Evolutionary conservation across 306 rosid genomes (phyloP), one percentile per base, ranked within the genome.

Genomic region (Cucurbita ficifolia): DNA sequence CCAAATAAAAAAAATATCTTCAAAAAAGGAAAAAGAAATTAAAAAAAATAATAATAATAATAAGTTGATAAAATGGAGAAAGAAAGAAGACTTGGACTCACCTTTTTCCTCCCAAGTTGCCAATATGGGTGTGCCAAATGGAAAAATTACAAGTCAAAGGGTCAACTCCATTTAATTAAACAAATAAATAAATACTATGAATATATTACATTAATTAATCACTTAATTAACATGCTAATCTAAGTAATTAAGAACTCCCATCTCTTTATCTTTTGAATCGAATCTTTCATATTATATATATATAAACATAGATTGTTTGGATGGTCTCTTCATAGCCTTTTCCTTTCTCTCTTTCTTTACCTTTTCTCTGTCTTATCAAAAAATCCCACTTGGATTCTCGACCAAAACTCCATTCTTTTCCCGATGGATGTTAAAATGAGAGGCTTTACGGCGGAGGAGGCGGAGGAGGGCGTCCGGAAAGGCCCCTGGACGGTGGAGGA

Each of bases 401-500:
- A 29, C 33, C 33, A 29, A 29, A 29, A 29, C 2, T 29, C 33
- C 33, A 29, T 29, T 29, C 33, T 29, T 29, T 29, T 1, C 33
- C 33, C 33, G 33, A 29, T 29, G 33, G 45, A 36, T 60, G 43
- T 60, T 8, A 33, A 54, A n/a, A 40, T 72, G 16, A 72, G 76
- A 22, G 74, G 40, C 24, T 22, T 57, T 60, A 55, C 50, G 40
- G 48, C 54, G 33, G 71, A 14, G 0, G 52, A 45, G 17, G 77
- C 72, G 45, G 77, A 79, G 36, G 36, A 29, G 51, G 84, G 55
- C 13, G 18, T 80, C 11, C 73, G 79, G 65, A 83, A 81, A 78
- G 87, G 87, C 8, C 80, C 87, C 1, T 83, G 87, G 87, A 83
- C 82, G 13, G 78, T 48, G 45, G 87, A 81, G 38, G 87, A 83